Base-by-base conservation (phyloP, 1,284 basidiomycete genomes). In the Rhodotorula sp. region DNA sequence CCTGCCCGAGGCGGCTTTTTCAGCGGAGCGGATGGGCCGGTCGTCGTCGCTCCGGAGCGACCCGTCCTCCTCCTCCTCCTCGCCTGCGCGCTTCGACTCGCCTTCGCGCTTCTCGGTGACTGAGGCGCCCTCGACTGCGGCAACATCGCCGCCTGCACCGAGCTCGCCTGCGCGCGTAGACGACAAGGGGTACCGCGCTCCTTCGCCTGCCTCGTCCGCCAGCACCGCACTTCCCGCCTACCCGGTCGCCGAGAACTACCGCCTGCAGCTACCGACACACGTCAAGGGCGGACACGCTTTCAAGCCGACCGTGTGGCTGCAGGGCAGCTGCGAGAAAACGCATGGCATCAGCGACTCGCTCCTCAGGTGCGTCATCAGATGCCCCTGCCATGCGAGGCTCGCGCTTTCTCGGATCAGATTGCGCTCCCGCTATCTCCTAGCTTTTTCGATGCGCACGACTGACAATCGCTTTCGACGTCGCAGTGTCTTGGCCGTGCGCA, bases 261-360 rank as follows among this genome's bases (percentile, higher is more conserved):
- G 82, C n/a, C 79, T 87, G 23, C 63, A 80, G 80, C 46, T 87
- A 85, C 77, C 84, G 81, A 44, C 80, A 5, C 34, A 54, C 52
- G 72, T 67, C n/a, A 76, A 70, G 41, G 72, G 63, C 52, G 74
- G 74, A 48, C 62, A 73, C 16, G 61, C 63, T n/a, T 81, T 83
- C 56, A 78, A 80, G 59, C 82, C 85, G 5, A 81, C 84, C 23
- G 81, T 88, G 16, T 88, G 87, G 76, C 76, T 88, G 23, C 87
- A 88, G 77, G 87, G 87, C 42, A 83, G 85, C 56, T 85, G 85
- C 66, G 87, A 88, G 78, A 80, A 82, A 53, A 87, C 86, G 9
- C 87, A 88, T 79, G 87, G 87, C 2, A 80, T 88, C 63, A 86
- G 85, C 72, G 87, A 88, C 72, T 86, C 86, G 16, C 78, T 88